Conservation (phyloP, 2,329 filamentous ascomycete genomes). For the Ophiosphaerella korrae region DNA sequence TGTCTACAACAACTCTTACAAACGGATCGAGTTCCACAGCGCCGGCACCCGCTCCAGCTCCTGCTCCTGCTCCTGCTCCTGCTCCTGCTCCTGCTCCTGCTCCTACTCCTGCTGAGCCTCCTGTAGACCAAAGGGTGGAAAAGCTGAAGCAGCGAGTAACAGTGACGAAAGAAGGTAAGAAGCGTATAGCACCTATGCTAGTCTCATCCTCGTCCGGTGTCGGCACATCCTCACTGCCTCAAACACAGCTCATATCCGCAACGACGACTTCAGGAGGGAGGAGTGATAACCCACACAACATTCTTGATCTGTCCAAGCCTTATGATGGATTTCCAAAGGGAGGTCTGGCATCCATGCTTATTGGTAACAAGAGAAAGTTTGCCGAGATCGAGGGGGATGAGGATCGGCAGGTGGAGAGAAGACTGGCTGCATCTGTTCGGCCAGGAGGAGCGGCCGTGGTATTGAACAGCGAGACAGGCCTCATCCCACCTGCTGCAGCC, state of each 20-base stretch:
- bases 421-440: constrained; percentile 62
- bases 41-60: constrained; percentile 4
- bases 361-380: constrained; percentile 92
- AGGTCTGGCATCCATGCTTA: constrained; percentile 80
- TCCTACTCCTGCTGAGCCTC: constrained; percentile 39
- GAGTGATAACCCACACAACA: constrained; percentile 76
- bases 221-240: constrained; percentile 84
- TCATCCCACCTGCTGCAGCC: constrained; percentile 74
- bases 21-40: constrained; percentile 56
- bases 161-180: constrained; percentile 95
- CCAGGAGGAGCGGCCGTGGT: constrained; percentile 76
- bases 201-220: constrained; percentile 84
- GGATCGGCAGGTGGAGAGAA: constrained; percentile 65
- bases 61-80: constrained; percentile 42
- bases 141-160: constrained; percentile 89
- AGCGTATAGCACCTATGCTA: constrained; percentile 87
- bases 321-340: constrained; percentile 92
- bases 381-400: constrained; percentile 76
- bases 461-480: constrained; percentile 75
- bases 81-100: too few species aligned
- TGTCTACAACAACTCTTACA: constrained; percentile 47
- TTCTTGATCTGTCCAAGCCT: constrained; percentile 89
- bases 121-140: constrained; percentile 64
- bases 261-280: constrained; percentile 65
- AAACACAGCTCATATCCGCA: constrained; percentile 83